Conservation (phyloP, 768 basidiomycete species). For the Russula virescens region DNA sequence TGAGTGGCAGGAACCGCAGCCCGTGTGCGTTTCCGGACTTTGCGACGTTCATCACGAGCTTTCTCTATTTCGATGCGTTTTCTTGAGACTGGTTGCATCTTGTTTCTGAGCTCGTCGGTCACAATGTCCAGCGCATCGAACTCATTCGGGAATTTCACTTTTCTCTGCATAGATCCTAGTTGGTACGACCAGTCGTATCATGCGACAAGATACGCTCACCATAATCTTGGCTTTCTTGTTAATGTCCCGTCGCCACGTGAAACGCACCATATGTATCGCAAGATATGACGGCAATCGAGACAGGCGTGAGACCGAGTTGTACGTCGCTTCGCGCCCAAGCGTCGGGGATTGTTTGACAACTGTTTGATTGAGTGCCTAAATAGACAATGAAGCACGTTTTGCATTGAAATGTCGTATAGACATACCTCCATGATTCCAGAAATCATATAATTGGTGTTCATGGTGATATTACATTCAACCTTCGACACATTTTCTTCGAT, state of each 20-base stretch:
- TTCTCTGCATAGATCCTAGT: slow-evolving; percentile 44
- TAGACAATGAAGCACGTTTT: not conserved
- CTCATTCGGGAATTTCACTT: slow-evolving; percentile 89
- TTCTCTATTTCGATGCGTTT: slow-evolving; percentile 77
- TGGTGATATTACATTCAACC: slow-evolving; percentile 88
- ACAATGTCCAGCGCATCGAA: slow-evolving; percentile 80
- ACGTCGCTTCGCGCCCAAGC: slow-evolving; percentile 74
- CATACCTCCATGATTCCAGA: slow-evolving; percentile 67
- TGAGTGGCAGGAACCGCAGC: slow-evolving; percentile 29
- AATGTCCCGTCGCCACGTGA: slow-evolving; percentile 91
- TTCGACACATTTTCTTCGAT: slow-evolving; percentile 74
- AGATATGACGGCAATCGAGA: slow-evolving; percentile 81
- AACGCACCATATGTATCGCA: slow-evolving; percentile 92
- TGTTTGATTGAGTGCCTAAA: slow-evolving; percentile 77
- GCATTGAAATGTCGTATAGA: not conserved
- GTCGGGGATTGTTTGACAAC: slow-evolving; percentile 80
- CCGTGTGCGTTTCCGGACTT: slow-evolving; percentile 74
- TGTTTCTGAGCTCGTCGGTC: slow-evolving; percentile 71
- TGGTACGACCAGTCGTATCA: not conserved
- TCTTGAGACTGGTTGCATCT: slow-evolving; percentile 63
- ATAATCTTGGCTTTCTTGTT: slow-evolving; percentile 94
- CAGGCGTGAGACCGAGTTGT: slow-evolving; percentile 74
- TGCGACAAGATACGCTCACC: slow-evolving; percentile 38
- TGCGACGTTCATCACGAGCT: slow-evolving; percentile 76
- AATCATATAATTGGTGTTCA: slow-evolving; percentile 82